Conservation (phyloP, 306 rosid species). For the Biancaea sappan region DNA sequence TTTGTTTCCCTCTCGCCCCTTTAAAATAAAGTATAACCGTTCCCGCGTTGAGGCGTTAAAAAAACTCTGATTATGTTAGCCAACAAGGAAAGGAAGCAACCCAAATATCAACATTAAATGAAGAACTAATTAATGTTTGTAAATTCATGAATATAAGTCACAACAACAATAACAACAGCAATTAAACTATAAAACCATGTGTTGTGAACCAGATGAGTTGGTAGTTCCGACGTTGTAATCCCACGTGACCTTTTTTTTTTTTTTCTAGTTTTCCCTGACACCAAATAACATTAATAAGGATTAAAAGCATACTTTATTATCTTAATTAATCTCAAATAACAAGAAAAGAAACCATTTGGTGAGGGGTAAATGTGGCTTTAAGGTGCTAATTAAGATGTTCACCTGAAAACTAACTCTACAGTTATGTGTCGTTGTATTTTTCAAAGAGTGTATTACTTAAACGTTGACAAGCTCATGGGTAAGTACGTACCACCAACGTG, state of each 20-base stretch:
- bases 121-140: neutral
- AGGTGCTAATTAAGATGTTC: neutral
- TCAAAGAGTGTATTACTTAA: neutral
- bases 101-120: slow-evolving; percentile 24
- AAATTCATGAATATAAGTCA: slow-evolving; percentile 18
- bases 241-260: slow-evolving; percentile 17
- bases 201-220: neutral
- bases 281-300: neutral
- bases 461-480: neutral
- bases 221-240: slow-evolving; percentile 13
- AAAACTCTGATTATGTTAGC: neutral
- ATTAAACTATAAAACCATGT: slow-evolving; percentile 17
- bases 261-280: neutral
- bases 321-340: neutral
- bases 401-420: neutral
- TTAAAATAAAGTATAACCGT: neutral
- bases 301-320: neutral
- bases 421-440: neutral
- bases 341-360: neutral
- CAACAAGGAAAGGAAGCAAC: neutral
- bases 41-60: neutral
- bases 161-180: neutral
- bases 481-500: neutral
- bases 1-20: too few relatives aligned
- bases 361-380: neutral